Base-by-base conservation (phyloP, 1,139 yeast genomes). In the Candida albicans region DNA sequence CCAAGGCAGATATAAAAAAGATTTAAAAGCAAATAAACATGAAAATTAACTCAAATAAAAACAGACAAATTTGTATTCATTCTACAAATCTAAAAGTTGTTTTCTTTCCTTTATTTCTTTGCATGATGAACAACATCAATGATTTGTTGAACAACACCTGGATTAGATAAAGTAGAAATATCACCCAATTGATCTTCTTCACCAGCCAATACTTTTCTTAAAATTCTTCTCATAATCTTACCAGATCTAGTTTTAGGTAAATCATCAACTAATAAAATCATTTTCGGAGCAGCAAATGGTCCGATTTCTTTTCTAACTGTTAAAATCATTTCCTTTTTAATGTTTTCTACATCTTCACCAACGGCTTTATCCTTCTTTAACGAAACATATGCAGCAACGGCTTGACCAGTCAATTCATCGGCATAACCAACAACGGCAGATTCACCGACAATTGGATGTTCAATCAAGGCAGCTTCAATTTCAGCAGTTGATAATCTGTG, bases 171-270 rank as follows among this genome's bases (percentile, higher is more conserved):
- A 2, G 93, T 84, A n/a, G 88, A 81, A 44, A 80, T 81, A 63
- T 85, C 93, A 47, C 93, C 93, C 54, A 85, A 72, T 62, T 77
- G 87, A 56, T 84, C 90, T 57, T 83, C 87, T 67, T 84, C 91
- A 46, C 87, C 88, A 44, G 89, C 88, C 55, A 84, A 71, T 42
- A 84, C 81, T 67, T 85, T 85, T 67, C 93, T 78, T 61, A 85
- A 75, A 55, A 85, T 84, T 72, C 93, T 78, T 75, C 93, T 80
- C 93, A 85, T 85, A 51, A 85, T 84, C 69, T 85, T 85, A 59
- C 93, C 93, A 1, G 89, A 83, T 70, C 93, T 79, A 8, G 93
- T 85, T 75, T 85, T 85, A 60, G 93, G 93, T 59, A 85, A 77
- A 58, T 85, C 93, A 56, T 83, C 85, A 45, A 85, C 88, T 46